These are phyloP conservation scores for Centella asiatica DNA, from an alignment of 129 eudicot genomes.

Conservation along the genomic window DNA sequence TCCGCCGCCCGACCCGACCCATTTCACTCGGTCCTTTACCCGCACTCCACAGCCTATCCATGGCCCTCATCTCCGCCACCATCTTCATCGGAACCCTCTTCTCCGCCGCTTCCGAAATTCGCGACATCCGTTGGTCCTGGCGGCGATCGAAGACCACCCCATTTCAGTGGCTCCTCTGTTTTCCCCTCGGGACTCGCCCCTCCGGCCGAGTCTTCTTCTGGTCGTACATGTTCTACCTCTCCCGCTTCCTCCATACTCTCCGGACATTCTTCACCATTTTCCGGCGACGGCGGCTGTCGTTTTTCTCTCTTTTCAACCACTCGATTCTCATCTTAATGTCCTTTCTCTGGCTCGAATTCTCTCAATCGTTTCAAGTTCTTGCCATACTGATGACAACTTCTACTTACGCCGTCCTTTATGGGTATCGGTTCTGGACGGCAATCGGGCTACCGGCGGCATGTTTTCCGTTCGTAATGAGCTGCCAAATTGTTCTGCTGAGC, in stretches of 20 bases:
- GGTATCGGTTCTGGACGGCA: conserved; percentile 86
- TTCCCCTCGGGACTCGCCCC: conserved; percentile 87
- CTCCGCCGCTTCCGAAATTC: conserved; percentile 88
- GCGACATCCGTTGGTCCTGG: conserved; percentile 89
- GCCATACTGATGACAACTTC: conserved; percentile 49
- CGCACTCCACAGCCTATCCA: conserved; percentile 55
- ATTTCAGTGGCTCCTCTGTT: conserved; percentile 71
- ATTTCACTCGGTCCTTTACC: conserved; percentile 69
- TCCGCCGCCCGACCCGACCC: conserved; percentile 41
- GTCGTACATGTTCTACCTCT: conserved; percentile 73
- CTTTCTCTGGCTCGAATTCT: conserved; percentile 79
- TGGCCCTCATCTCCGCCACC: conserved; percentile 59
- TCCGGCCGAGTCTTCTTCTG: conserved; percentile 91
- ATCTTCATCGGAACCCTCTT: conserved; percentile 62
- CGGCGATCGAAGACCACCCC: conserved; percentile 59
- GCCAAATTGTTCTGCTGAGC: conserved; percentile 47
- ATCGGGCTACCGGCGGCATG: conserved; percentile 71
- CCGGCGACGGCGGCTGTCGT: conserved; percentile 35
- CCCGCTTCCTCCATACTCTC: conserved; percentile 70
- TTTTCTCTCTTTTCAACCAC: conserved; percentile 46
- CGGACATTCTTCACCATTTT: conserved; percentile 46
- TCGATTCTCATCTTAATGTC: conserved; percentile 59
- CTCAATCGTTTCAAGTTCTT: conserved; percentile 74
- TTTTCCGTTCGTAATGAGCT: conserved; percentile 63
- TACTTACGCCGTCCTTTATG: conserved; percentile 56